Evolutionary conservation across 306 rosid species (phyloP), one percentile per base, ranked within the genome.

Genomic region (Neltuma alba): DNA sequence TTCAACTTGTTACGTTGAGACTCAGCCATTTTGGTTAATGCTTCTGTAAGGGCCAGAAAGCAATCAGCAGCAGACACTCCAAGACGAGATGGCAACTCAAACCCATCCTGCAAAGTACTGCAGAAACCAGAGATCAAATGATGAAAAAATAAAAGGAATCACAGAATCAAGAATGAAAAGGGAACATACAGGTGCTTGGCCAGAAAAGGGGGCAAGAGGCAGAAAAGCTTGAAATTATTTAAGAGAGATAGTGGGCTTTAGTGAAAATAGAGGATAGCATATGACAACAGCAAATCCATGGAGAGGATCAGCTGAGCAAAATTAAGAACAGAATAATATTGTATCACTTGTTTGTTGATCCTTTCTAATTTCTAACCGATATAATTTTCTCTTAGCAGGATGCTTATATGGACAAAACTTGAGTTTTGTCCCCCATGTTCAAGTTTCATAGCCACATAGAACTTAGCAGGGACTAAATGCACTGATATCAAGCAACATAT

Each of bases 61-160:
- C 99, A 92, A 86, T 94, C 99, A 60, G 95, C 93, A 5, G 97
- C 97, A 60, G 91, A 89, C 72, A 92, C 89, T 25, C 92, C 88
- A 63, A 94, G 97, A 77, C 99, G 97, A 67, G 99, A 87, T 47
- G 99, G 99, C 74, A 94, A 82, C 85, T 94, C 97, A 87, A 86
- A 92, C 70, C 97, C 97, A 78, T 87, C 97, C 89, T 87, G 93
- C 86, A 85, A 76, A 60, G 76, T 82, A 87, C 99, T 94, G 87
- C 82, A 78, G 74, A 72, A 76, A 76, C 82, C 58, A 65, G 81
- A 11, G 10, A 60, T 72, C 63, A 61, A 41, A 68, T 61, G 84
- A 77, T 52, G n/a, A 31, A 77, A 77, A 48, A 84, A 55, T 15
- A 20, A 42, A 80, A 34, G 64, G 69, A 30, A 36, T n/a, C 62